A percentile compares a stretch with the other conserved stretches of the same genome.
Evolutionary conservation across 306 rosid genomes (phyloP).

Genomic region (Vigna nakashimae): DNA sequence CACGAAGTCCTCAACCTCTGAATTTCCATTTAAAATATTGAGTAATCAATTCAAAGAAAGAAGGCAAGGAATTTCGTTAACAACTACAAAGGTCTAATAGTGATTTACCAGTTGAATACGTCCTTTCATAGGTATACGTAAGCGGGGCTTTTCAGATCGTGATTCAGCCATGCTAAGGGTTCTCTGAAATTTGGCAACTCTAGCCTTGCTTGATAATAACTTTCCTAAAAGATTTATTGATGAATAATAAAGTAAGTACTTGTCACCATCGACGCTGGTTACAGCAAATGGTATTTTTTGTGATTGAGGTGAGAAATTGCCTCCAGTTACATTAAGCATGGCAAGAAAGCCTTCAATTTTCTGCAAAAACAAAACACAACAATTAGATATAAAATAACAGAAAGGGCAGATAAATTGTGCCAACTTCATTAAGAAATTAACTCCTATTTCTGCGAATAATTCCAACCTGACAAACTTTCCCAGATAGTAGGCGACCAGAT

Average conservation of each 20-base stretch:
- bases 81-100: conserved; percentile 30
- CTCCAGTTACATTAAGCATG: conserved; percentile 75
- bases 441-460: conserved; percentile 22
- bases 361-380: conserved; percentile 50
- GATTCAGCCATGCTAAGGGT: conserved; percentile 67
- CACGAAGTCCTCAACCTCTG: conserved; percentile 8
- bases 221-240: conserved; percentile 64
- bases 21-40: background rate
- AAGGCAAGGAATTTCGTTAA: conserved; percentile 7
- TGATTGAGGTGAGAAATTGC: conserved; percentile 73
- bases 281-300: conserved; percentile 84
- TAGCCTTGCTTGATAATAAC: conserved; percentile 53
- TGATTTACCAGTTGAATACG: conserved; percentile 72
- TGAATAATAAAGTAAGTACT: conserved; percentile 72
- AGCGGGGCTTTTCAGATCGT: conserved; percentile 57
- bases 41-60: background rate
- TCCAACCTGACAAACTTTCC: conserved; percentile 70
- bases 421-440: conserved; percentile 35
- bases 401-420: conserved; percentile 32
- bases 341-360: conserved; percentile 90
- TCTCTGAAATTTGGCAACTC: conserved; percentile 68
- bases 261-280: conserved; percentile 82
- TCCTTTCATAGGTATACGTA: conserved; percentile 81
- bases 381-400: conserved; percentile 14
- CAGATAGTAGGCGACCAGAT: conserved; percentile 72